These are phyloP conservation scores for Heliocybe sulcata DNA, from an alignment of 1,284 basidiomycete species.

Conservation along the genomic window DNA sequence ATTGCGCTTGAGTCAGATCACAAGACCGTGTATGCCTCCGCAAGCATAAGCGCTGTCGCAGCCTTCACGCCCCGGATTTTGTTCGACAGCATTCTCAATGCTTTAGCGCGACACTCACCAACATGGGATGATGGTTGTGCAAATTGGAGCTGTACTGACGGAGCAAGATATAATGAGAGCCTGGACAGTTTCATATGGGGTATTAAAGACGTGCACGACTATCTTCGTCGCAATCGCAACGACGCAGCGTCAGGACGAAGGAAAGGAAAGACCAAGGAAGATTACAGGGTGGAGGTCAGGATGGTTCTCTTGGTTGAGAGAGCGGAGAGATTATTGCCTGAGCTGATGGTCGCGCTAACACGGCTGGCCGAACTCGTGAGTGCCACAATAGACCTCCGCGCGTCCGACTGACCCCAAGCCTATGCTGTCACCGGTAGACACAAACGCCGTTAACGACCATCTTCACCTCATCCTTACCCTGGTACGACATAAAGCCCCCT, in stretches of 20 bases:
- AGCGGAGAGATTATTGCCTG: conserved; percentile 64
- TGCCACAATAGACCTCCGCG: too few relatives aligned
- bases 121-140: conserved; percentile 53
- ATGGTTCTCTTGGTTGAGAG: conserved; percentile 63
- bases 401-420: neutral
- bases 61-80: conserved; percentile 61
- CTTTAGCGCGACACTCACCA: conserved; percentile 45
- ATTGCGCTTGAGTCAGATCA: conserved; percentile 11
- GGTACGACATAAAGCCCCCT: conserved; percentile 70
- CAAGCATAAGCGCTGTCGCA: conserved; percentile 52
- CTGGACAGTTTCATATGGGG: conserved; percentile 67
- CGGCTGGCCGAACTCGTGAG: conserved; percentile 72
- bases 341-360: conserved; percentile 63
- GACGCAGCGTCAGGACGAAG: neutral
- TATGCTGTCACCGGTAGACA: conserved; percentile 21
- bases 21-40: conserved; percentile 26
- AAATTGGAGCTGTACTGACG: conserved; percentile 39
- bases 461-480: conserved; percentile 60
- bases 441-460: conserved; percentile 46
- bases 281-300: conserved; percentile 22
- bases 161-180: conserved; percentile 44
- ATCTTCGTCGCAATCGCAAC: conserved; percentile 12
- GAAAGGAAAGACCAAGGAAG: conserved; percentile 20
- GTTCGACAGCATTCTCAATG: conserved; percentile 61
- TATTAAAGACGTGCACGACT: conserved; percentile 22